phyloP scores from a whole-genome alignment of 2,329 filamentous ascomycete species.

The Aspergillus novofumigatus region DNA sequence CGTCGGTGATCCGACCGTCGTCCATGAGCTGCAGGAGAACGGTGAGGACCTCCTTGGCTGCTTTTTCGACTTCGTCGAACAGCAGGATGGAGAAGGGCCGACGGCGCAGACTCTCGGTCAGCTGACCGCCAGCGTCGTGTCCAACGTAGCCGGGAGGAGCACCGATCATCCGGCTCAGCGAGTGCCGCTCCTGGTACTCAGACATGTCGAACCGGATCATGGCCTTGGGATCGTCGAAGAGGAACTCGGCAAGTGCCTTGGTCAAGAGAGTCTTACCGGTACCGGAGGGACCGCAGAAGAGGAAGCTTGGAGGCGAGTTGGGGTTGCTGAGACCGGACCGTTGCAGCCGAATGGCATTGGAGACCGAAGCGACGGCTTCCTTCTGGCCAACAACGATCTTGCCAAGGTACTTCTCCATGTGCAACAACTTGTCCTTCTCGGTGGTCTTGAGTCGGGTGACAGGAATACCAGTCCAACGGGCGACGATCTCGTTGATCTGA shows the following conservation, averaged over 20 bases:
- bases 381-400: slow-evolving; percentile 89
- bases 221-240: slow-evolving; percentile 93
- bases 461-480: slow-evolving; percentile 96
- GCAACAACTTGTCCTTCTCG: slow-evolving; percentile 96
- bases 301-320: slow-evolving; percentile 94
- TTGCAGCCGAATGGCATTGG: slow-evolving; percentile 92
- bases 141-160: slow-evolving; percentile 96
- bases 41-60: slow-evolving; percentile 93
- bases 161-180: slow-evolving; percentile 94
- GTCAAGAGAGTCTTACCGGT: slow-evolving; percentile 97
- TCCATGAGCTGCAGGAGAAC: slow-evolving; percentile 99
- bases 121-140: slow-evolving; percentile 90
- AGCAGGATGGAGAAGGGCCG: slow-evolving; percentile 96
- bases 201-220: slow-evolving; percentile 99
- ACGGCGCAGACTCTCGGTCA: slow-evolving; percentile 89
- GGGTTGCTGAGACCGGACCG: slow-evolving; percentile 92
- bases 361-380: slow-evolving; percentile 88
- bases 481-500: slow-evolving; percentile 98
- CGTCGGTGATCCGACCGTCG: slow-evolving; percentile 95
- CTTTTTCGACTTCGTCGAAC: slow-evolving; percentile 98
- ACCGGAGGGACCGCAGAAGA: slow-evolving; percentile 97
- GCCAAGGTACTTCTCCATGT: slow-evolving; percentile 86
- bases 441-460: slow-evolving; percentile 90
- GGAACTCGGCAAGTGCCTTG: slow-evolving; percentile 93
- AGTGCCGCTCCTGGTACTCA: slow-evolving; percentile 96